phyloP scores from a whole-genome alignment of 805 yeast genomes.

The Cyberlindnera xylosilytica region DNA sequence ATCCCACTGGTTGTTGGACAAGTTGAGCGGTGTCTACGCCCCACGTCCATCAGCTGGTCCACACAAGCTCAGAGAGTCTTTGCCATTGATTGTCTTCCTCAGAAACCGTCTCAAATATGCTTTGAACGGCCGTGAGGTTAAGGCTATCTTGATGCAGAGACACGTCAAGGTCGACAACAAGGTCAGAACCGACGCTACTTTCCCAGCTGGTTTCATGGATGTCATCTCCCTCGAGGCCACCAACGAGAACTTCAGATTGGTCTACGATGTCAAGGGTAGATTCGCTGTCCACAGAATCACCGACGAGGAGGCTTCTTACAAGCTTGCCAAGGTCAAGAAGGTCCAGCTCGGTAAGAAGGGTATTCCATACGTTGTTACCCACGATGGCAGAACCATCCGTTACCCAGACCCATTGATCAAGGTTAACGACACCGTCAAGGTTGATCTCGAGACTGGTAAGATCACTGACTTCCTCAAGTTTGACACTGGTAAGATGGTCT shows the following conservation, averaged over 20 bases:
- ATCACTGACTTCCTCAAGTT: conserved; percentile 84
- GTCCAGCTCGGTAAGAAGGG: conserved; percentile 98
- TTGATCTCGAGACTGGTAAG: conserved; percentile 96
- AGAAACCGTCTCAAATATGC: conserved; percentile 99
- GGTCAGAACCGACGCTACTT: conserved; percentile 98
- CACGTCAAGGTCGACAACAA: conserved; percentile 98
- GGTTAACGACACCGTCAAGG: conserved; percentile 97
- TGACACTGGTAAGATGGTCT: conserved; percentile 88
- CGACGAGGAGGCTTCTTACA: conserved; percentile 97
- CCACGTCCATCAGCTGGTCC: conserved; percentile 99
- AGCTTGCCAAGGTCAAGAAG: conserved; percentile 96
- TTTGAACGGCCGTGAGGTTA: conserved; percentile 97
- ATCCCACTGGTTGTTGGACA: conserved; percentile 99
- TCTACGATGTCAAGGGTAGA: conserved; percentile 98
- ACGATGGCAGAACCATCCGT: conserved; percentile 99
- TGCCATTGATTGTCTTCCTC: conserved; percentile 93
- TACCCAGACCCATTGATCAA: conserved; percentile 98
- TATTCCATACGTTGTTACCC: conserved; percentile 97
- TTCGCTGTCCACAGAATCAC: conserved; percentile 99
- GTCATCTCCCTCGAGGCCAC: conserved; percentile 96
- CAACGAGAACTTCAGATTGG: conserved; percentile 98
- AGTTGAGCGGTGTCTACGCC: conserved; percentile 98
- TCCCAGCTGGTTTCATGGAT: conserved; percentile 99
- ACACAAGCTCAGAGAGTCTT: conserved; percentile 97
- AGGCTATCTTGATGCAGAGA: conserved; percentile 97